These are phyloP conservation scores for Melanopsichium pennsylvanicum DNA, from an alignment of 1,284 basidiomycete species.

Conservation along the genomic window DNA sequence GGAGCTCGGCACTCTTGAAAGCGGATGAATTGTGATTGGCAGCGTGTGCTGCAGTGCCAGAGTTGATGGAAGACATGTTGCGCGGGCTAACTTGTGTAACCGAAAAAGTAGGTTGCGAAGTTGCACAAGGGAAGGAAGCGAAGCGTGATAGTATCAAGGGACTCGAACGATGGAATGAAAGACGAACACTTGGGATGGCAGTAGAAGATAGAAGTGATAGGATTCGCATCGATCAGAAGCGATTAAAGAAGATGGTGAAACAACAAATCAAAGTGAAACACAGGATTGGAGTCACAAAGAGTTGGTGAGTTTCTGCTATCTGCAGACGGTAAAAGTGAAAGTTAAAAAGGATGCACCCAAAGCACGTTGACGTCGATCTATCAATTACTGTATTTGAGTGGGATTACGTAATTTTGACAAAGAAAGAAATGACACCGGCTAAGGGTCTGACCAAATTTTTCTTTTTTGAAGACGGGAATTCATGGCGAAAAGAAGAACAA, in stretches of 20 bases:
- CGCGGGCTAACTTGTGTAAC: slow-evolving; percentile 1
- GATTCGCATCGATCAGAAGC: slow-evolving; percentile 24
- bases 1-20: slow-evolving; percentile 26
- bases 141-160: neutral
- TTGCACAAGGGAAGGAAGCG: neutral
- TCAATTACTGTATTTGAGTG: too few species aligned
- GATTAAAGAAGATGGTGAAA: neutral
- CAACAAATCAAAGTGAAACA: too few species aligned
- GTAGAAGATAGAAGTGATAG: slow-evolving; percentile 1
- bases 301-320: neutral
- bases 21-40: slow-evolving; percentile 33
- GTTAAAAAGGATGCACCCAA: neutral
- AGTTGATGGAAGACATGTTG: slow-evolving; percentile 22
- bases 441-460: slow-evolving; percentile 8
- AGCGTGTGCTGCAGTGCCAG: slow-evolving; percentile 17
- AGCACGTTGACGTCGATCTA: slow-evolving; percentile 24
- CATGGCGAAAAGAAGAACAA: neutral
- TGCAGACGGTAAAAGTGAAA: neutral
- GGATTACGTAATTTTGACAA: too few species aligned
- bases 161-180: neutral
- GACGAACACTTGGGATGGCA: neutral
- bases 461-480: neutral
- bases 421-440: too few species aligned
- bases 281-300: neutral
- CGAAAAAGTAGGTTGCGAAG: slow-evolving; percentile 1